phyloP scores from a whole-genome alignment of 2,329 filamentous ascomycete genomes.

The Stachybotrys chartarum region DNA sequence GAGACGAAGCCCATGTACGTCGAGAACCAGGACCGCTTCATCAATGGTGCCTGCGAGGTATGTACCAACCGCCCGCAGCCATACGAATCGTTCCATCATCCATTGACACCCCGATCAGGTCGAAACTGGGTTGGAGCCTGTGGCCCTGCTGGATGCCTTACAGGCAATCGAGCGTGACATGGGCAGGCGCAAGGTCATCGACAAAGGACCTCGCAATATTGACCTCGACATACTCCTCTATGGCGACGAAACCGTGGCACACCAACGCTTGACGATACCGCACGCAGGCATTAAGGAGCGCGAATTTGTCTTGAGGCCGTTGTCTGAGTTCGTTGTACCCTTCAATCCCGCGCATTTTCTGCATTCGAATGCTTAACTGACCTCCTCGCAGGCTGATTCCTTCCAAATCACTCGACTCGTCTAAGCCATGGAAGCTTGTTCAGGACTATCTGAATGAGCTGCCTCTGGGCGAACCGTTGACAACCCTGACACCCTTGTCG shows the following conservation, averaged over 20 bases:
- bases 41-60: constrained; percentile 92
- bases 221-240: constrained; percentile 91
- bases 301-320: constrained; percentile 85
- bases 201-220: constrained; percentile 92
- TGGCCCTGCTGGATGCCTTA: constrained; percentile 70
- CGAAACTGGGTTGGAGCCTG: constrained; percentile 67
- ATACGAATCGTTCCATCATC: neutral
- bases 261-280: constrained; percentile 73
- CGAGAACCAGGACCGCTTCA: constrained; percentile 75
- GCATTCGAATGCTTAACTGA: neutral
- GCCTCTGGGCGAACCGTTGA: constrained; percentile 41
- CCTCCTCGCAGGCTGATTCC: constrained; percentile 42
- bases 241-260: constrained; percentile 54
- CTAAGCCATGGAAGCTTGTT: constrained; percentile 52
- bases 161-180: constrained; percentile 77
- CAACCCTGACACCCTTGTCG: constrained; percentile 51
- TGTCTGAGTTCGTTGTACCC: constrained; percentile 58
- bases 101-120: constrained; percentile 45
- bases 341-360: too few relatives aligned
- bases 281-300: constrained; percentile 81
- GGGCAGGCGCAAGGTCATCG: constrained; percentile 75
- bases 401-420: constrained; percentile 41
- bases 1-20: constrained; percentile 98
- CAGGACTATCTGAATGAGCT: constrained; percentile 57
- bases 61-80: constrained; percentile 19